A percentile compares a stretch with the other conserved stretches of the same genome.
Evolutionary conservation across 2,329 filamentous ascomycete species (phyloP).

Genomic region (Colletotrichum sp.): DNA sequence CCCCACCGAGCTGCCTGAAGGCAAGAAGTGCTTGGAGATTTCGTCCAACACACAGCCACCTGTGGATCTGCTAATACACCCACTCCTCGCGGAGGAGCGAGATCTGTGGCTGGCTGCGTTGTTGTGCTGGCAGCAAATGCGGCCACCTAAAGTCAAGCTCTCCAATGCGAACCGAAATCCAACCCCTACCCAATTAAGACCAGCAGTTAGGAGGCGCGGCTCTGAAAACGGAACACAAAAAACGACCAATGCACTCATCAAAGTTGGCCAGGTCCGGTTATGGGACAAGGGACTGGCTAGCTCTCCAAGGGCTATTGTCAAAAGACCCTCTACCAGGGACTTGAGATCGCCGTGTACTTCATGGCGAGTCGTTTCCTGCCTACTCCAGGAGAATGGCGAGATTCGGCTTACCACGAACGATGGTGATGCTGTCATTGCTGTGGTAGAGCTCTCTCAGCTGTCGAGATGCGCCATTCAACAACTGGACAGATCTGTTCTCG

Average conservation of each 20-base stretch:
- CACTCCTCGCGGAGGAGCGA: conserved; percentile 68
- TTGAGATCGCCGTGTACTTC: conserved; percentile 59
- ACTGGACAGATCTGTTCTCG: conserved; percentile 86
- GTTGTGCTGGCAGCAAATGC: conserved; percentile 81
- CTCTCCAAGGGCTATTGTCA: conserved; percentile 61
- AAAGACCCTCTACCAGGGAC: conserved; percentile 63
- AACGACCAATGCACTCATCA: conserved; percentile 76
- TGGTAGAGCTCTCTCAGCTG: conserved; percentile 87
- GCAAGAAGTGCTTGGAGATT: conserved; percentile 56
- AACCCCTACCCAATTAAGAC: conserved; percentile 39
- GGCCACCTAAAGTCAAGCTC: conserved; percentile 62
- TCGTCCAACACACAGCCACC: conserved; percentile 52
- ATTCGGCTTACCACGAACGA: conserved; percentile 90
- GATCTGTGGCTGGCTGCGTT: conserved; percentile 83
- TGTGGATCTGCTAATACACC: conserved; percentile 69
- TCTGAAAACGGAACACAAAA: conserved; percentile 26
- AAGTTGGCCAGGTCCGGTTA: conserved; percentile 87
- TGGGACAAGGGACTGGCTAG: conserved; percentile 80
- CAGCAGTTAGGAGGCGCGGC: conserved; percentile 23
- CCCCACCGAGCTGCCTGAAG: conserved; percentile 53
- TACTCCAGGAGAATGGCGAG: conserved; percentile 92
- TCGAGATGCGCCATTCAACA: conserved; percentile 91
- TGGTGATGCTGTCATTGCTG: conserved; percentile 79
- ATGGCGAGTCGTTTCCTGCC: conserved; percentile 91
- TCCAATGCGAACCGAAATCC: conserved; percentile 47